These are phyloP conservation scores for Phaeodactylum tricornutum DNA, from an alignment of 108 stramenopile genomes.

Conservation along the genomic window DNA sequence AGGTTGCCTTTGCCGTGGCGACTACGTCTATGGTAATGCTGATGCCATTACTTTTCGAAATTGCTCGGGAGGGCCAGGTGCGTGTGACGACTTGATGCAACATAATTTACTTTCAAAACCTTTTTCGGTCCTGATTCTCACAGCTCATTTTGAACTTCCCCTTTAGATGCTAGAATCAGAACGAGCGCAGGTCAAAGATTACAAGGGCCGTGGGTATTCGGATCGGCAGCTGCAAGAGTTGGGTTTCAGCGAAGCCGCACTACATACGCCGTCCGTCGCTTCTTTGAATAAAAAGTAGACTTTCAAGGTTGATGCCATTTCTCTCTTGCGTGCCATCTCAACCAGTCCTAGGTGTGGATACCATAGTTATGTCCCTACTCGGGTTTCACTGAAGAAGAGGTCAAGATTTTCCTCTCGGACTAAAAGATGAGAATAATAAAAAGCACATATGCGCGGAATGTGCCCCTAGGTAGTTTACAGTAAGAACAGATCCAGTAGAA, in stretches of 20 bases:
- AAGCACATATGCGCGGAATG: too few species aligned
- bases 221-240: constrained; percentile 81
- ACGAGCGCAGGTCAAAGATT: constrained; percentile 64
- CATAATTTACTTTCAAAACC: not conserved
- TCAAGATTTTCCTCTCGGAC: too few species aligned
- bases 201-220: constrained; percentile 68
- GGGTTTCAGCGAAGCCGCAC: constrained; percentile 56
- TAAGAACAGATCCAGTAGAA: too few species aligned
- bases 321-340: too few species aligned
- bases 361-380: too few species aligned
- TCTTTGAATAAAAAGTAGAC: constrained; percentile 8
- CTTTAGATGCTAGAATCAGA: constrained; percentile 72
- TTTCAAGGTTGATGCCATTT: too few species aligned
- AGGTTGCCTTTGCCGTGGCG: constrained; percentile 55
- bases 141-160: not conserved
- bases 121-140: constrained; percentile 5
- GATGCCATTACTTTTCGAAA: constrained; percentile 85
- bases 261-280: constrained; percentile 41
- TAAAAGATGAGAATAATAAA: too few species aligned
- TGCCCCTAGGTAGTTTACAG: too few species aligned
- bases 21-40: constrained; percentile 74
- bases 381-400: too few species aligned
- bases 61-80: constrained; percentile 76
- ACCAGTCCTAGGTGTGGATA: too few species aligned
- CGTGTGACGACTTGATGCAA: constrained; percentile 5